phyloP scores from a whole-genome alignment of 73 alveolate species.

The Paramecium caudatum region DNA sequence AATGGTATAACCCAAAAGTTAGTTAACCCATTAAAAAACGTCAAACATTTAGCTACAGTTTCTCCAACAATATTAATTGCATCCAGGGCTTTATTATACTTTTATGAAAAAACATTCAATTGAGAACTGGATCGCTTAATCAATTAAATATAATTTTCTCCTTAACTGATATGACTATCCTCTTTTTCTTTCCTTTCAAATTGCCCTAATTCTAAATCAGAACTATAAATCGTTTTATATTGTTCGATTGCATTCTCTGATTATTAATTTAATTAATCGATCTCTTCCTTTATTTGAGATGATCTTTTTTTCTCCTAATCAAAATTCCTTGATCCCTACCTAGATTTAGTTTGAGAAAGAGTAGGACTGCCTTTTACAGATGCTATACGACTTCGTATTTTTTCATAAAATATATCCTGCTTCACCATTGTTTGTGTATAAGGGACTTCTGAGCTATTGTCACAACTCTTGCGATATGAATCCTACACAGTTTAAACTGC shows the following conservation, averaged over 20 bases:
- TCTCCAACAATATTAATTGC: constrained; percentile 40
- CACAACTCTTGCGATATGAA: background rate
- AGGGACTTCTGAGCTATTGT: background rate
- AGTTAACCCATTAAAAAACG: constrained; percentile 30
- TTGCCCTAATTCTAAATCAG: no score
- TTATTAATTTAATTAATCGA: no score
- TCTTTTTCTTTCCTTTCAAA: no score
- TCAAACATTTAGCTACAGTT: constrained; percentile 62
- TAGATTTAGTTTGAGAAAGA: no score
- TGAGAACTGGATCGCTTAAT: constrained; percentile 3
- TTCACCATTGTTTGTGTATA: background rate
- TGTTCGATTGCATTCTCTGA: no score
- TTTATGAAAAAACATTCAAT: background rate
- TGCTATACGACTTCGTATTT: background rate
- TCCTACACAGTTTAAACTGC: background rate
- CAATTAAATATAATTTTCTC: constrained; percentile 48
- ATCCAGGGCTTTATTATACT: background rate
- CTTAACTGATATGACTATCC: background rate
- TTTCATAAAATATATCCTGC: constrained; percentile 2
- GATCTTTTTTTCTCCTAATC: no score
- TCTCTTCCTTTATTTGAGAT: no score
- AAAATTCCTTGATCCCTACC: no score
- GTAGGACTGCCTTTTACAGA: constrained; percentile 38
- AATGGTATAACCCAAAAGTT: constrained; percentile 69
- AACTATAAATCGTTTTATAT: no score